These are phyloP conservation scores for Mycena epipterygia DNA, from an alignment of 768 basidiomycete genomes.

Conservation along the genomic window DNA sequence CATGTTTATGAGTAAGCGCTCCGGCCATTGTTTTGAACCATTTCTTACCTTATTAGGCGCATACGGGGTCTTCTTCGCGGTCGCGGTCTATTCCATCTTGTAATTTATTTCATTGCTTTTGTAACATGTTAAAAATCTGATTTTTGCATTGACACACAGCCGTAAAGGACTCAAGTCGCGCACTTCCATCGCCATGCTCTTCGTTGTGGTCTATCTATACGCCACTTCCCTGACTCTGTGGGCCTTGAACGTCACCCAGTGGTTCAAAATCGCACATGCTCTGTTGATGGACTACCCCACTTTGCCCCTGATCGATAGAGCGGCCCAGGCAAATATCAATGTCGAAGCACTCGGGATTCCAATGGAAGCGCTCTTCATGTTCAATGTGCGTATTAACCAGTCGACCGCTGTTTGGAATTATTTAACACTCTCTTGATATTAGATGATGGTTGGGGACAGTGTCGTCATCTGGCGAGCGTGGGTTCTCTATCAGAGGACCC, in stretches of 20 bases:
- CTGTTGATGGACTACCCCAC: slow-evolving; percentile 3
- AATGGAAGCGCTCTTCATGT: slow-evolving; percentile 28
- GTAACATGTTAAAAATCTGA: not conserved
- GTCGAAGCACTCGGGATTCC: not conserved
- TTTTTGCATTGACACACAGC: not conserved
- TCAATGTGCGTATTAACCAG: slow-evolving; percentile 11
- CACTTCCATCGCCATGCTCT: slow-evolving; percentile 20
- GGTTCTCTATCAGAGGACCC: slow-evolving; percentile 15
- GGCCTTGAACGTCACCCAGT: slow-evolving; percentile 19
- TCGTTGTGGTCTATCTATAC: slow-evolving; percentile 22
- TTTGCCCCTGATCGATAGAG: slow-evolving; percentile 1
- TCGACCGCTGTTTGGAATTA: too few species aligned
- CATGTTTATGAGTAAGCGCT: slow-evolving; percentile 11
- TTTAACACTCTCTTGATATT: not conserved
- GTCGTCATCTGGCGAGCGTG: slow-evolving; percentile 33
- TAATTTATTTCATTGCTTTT: not conserved
- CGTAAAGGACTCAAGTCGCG: slow-evolving; percentile 15
- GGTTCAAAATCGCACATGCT: slow-evolving; percentile 5
- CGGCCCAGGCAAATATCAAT: not conserved
- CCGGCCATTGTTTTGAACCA: not conserved
- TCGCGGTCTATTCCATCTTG: slow-evolving; percentile 29
- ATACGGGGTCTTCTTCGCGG: slow-evolving; percentile 24
- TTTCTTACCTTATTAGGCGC: slow-evolving; percentile 8
- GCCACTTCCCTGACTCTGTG: slow-evolving; percentile 20
- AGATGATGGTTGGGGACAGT: slow-evolving; percentile 31